These are phyloP conservation scores for Candida sonorensis DNA, from an alignment of 805 yeast species.

Conservation along the genomic window DNA sequence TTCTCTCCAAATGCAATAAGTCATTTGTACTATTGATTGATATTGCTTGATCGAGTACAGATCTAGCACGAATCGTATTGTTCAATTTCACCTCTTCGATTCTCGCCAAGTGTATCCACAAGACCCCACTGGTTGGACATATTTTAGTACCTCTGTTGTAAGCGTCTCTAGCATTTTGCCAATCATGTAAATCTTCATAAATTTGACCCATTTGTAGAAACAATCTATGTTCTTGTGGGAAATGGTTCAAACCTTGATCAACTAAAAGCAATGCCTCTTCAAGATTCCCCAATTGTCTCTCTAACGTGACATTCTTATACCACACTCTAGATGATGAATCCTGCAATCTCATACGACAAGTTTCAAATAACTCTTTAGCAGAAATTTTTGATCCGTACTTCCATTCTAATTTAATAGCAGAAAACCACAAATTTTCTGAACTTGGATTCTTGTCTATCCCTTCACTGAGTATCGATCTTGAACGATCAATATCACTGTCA, in stretches of 20 bases:
- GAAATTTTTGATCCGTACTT: conserved; percentile 29
- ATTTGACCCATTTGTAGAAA: conserved; percentile 62
- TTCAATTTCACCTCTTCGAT: conserved; percentile 37
- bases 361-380: conserved; percentile 31
- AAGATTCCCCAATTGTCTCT: conserved; percentile 32
- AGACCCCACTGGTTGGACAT: conserved; percentile 33
- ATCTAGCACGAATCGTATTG: conserved; percentile 54
- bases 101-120: conserved; percentile 52
- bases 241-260: conserved; percentile 40
- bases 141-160: conserved; percentile 42
- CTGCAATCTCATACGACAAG: conserved; percentile 9
- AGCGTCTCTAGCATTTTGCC: conserved; percentile 38
- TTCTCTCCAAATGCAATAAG: conserved; percentile 49
- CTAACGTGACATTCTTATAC: conserved; percentile 51
- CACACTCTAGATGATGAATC: conserved; percentile 44
- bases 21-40: conserved; percentile 43
- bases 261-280: conserved; percentile 34
- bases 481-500: conserved; percentile 39
- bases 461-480: conserved; percentile 45
- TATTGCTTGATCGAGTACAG: conserved; percentile 63
- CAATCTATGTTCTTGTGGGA: conserved; percentile 45
- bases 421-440: conserved; percentile 59
- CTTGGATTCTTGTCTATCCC: conserved; percentile 39
- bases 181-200: conserved; percentile 23
- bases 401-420: conserved; percentile 60